Conservation (phyloP, 192 early-diverging fungal genomes). For the Entomortierella lignicola region DNA sequence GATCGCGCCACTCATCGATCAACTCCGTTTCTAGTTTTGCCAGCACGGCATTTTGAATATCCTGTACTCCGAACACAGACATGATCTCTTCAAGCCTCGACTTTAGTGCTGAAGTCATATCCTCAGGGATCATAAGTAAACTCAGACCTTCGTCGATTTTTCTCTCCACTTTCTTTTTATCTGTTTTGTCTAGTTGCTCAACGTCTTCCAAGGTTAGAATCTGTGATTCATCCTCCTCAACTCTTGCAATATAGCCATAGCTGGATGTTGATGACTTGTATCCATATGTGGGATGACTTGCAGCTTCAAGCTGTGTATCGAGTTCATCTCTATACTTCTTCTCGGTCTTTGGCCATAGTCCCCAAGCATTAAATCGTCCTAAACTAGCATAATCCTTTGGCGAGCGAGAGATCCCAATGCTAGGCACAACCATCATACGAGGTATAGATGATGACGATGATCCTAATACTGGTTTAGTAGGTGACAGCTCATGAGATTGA, state of each 20-base stretch:
- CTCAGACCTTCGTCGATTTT: background rate
- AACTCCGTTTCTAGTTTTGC: slow-evolving; percentile 10
- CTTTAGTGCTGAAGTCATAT: background rate
- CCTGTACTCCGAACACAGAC: slow-evolving; percentile 30
- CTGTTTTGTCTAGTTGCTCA: background rate
- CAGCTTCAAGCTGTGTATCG: slow-evolving; percentile 2
- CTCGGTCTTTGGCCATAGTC: slow-evolving; percentile 33
- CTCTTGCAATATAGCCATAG: slow-evolving; percentile 22
- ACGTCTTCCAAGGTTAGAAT: background rate
- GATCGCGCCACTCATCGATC: slow-evolving; percentile 17
- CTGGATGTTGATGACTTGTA: slow-evolving; percentile 21
- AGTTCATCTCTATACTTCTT: slow-evolving; percentile 16
- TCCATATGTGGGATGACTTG: slow-evolving; percentile 9
- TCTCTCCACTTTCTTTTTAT: background rate
- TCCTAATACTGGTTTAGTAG: no score
- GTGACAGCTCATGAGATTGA: no score
- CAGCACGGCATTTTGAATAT: slow-evolving; percentile 26
- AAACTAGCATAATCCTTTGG: background rate
- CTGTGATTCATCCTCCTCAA: slow-evolving; percentile 4
- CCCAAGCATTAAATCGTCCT: slow-evolving; percentile 22
- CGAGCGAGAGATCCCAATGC: slow-evolving; percentile 6
- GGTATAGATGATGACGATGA: no score
- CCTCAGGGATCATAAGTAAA: background rate
- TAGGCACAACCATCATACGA: slow-evolving; percentile 19
- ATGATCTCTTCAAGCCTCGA: slow-evolving; percentile 4